Evolutionary conservation across 73 alveolate genomes (phyloP).

Genomic region (Paramecium primaurelia): DNA sequence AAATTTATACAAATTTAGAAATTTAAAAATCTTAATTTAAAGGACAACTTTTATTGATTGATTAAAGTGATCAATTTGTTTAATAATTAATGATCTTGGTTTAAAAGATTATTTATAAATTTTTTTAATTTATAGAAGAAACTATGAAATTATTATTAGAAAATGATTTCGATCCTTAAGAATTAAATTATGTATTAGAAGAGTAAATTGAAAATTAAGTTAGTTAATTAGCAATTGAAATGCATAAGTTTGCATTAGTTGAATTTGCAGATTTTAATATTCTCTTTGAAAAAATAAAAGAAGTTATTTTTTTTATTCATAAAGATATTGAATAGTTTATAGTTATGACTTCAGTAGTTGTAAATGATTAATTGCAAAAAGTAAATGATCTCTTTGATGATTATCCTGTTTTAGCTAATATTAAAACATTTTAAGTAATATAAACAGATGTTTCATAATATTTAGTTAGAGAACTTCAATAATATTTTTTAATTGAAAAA

Average conservation of each 20-base stretch:
- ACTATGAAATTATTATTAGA: background rate
- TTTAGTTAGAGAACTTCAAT: background rate
- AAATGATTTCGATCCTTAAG: background rate
- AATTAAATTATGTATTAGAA: background rate
- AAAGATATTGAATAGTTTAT: conserved; percentile 16
- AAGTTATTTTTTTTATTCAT: background rate
- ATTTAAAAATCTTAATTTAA: background rate
- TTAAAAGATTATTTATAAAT: background rate
- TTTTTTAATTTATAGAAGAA: background rate
- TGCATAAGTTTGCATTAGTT: conserved; percentile 1
- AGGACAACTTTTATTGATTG: background rate
- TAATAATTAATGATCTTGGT: background rate
- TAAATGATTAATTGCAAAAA: background rate
- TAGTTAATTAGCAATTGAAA: background rate
- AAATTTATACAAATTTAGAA: background rate
- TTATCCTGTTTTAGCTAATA: conserved; percentile 35
- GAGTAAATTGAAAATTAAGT: conserved; percentile 1
- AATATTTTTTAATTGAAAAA: background rate
- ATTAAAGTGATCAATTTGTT: background rate
- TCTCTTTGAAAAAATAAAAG: conserved; percentile 1
- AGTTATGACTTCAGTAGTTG: background rate
- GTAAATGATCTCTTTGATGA: background rate
- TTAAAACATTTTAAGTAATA: background rate
- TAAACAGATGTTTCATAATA: background rate
- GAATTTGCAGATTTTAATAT: conserved; percentile 14